phyloP scores from a whole-genome alignment of 2,329 filamentous ascomycete species.

The Penicillium sp. region DNA sequence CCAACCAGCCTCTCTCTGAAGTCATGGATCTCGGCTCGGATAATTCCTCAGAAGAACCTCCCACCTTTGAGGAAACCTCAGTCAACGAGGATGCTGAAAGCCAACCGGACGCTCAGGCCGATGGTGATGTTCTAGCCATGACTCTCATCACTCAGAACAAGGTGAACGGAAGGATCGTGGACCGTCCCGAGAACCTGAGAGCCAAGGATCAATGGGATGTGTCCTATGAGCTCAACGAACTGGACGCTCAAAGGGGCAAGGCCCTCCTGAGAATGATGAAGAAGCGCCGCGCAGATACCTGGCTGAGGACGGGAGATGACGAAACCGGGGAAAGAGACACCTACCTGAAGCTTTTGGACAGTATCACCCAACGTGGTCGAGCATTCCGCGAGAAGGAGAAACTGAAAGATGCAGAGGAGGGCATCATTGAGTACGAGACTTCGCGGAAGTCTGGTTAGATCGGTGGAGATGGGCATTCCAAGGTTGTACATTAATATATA shows the following conservation, averaged over 20 bases:
- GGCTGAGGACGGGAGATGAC: conserved; percentile 43
- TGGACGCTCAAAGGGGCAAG: conserved; percentile 49
- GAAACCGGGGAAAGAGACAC: conserved; percentile 44
- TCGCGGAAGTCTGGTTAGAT: not conserved
- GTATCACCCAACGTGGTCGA: conserved; percentile 58
- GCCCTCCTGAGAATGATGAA: conserved; percentile 60
- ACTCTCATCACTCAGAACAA: conserved; percentile 71
- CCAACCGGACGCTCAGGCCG: not conserved
- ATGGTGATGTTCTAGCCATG: conserved; percentile 61
- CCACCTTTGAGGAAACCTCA: not conserved
- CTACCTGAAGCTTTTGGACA: conserved; percentile 44
- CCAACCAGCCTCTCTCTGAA: conserved; percentile 18
- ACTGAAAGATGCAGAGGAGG: conserved; percentile 50
- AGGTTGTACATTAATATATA: not conserved
- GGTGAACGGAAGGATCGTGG: conserved; percentile 65
- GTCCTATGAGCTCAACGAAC: conserved; percentile 74
- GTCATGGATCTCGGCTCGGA: conserved; percentile 18
- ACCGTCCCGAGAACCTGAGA: conserved; percentile 58
- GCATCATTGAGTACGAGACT: conserved; percentile 33
- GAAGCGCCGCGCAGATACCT: conserved; percentile 54
- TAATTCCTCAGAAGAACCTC: not conserved
- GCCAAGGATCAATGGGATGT: conserved; percentile 64
- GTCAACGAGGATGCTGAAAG: conserved; percentile 2
- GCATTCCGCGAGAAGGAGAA: conserved; percentile 59
- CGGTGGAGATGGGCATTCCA: not conserved